Base-by-base conservation (phyloP, 164 flowering plant species). In the Vitis riparia region DNA sequence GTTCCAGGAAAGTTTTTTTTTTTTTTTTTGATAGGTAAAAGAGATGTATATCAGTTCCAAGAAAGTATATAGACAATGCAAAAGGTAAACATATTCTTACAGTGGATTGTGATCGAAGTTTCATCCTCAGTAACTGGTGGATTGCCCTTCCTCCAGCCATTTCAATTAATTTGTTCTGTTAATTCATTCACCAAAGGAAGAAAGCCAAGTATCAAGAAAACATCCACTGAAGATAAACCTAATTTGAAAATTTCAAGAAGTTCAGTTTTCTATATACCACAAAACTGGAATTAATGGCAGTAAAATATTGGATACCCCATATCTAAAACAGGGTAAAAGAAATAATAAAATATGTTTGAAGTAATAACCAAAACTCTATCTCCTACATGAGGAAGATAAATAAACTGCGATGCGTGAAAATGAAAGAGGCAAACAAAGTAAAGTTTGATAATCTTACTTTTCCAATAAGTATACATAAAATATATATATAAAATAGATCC, bases 81-180 rank as follows among this genome's bases (percentile, higher is more conserved):
- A 15, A 17, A 44, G 15, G 11, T 48, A 67, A 67, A 48, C 14
- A 13, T 32, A 63, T 19, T 16, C 80, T 80, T 78, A 87, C 91
- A 67, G 77, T 49, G 55, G 80, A 71, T 17, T 83, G 86, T 59
- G 82, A 84, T 15, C 73, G 80, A 65, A 87, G 76, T 50, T 79
- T 85, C 64, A 73, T 79, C 77, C 74, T 82, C 63, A 87, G 74
- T 55, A 85, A 75, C 83, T 76, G 82, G 19, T 84, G 79, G 65
- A 87, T 73, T 27, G 72, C 67, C 69, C 86, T 73, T 52, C 77
- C 82, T 69, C 86, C 87, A 82, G 80, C 87, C 91, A 87, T 87
- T 74, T 72, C 72, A 65, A 67, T 66, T 19, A 59, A 71, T 51
- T 30, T 63, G 44, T 48, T 63, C 50, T 55, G 62, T 57, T 51